Base-by-base conservation (phyloP, 192 early-diverging fungal genomes). In the Kickxella alabastrina region DNA sequence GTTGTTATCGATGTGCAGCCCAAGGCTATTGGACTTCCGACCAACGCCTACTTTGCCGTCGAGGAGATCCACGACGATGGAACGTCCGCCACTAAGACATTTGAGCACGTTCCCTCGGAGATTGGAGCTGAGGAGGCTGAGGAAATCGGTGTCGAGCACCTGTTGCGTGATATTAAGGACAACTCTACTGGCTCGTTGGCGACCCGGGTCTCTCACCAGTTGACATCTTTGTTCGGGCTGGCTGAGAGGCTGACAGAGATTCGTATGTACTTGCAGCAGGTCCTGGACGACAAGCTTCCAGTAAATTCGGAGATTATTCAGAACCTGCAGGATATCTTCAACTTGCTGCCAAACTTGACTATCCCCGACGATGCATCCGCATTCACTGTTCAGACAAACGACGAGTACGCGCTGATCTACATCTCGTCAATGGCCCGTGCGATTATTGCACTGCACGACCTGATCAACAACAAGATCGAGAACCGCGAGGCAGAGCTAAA, bases 61-160 rank as follows among this genome's bases (percentile, higher is more conserved):
- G 97, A 98, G 59, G 94, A 99, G 59, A 89, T 99, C 50, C 92
- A 97, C 54, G 95, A 97, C 82, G 97, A 99, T 62, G 97, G 97
- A 36, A 97, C 92, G 25, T 86, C 92, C 4, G 92, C 93, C 5
- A 95, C 93, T 28, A 89, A 91, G 65, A 97, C 97, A 4, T 99
- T 99, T 78, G 85, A 91, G 63, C 94, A 99, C 65, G 87, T 97
- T 18, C 91, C 89, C 2, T 93, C 92, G 10, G 82, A 88, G 42
- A 95, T 99, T 53, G 95, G 93, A 31, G 97, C 97, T 4, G 97
- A 99, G 67, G 97, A 99, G 74, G 91, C 95, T n/a, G 97, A 99
- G 79, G 97, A 99, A 65, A 98, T 99, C 68, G 97, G 97, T 27
- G 97, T 99, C 1, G 97, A 99, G 65, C 97, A 99, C 54, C 77